Conservation (phyloP, 495 filamentous ascomycete genomes). For the Jackrogersella multiformis region DNA sequence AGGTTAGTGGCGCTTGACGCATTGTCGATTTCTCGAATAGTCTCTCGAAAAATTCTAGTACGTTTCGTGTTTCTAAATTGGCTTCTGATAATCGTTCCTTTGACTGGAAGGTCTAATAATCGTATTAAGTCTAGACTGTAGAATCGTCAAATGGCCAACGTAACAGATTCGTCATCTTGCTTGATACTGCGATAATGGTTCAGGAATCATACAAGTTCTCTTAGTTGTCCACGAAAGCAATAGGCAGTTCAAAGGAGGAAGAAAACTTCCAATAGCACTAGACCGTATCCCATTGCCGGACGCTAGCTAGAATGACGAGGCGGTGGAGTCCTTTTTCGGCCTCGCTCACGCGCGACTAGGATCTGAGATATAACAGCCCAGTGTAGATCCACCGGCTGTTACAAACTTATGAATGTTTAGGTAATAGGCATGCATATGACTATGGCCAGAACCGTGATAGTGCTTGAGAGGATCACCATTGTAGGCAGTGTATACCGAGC, state of each 20-base stretch:
- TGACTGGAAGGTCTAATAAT: not conserved
- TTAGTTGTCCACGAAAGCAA: constrained; percentile 9
- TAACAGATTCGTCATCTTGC: constrained; percentile 12
- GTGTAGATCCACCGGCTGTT: constrained; percentile 34
- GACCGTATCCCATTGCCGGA: constrained; percentile 36
- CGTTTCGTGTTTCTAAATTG: not conserved
- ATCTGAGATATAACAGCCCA: constrained; percentile 41
- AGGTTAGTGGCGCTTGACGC: constrained; percentile 19
- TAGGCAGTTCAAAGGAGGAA: constrained; percentile 8
- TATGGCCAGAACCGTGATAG: constrained; percentile 11
- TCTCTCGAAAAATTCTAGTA: constrained; percentile 10
- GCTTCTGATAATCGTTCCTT: constrained; percentile 2
- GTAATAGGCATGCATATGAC: constrained; percentile 4
- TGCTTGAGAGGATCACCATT: constrained; percentile 14
- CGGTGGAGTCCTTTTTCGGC: constrained; percentile 34
- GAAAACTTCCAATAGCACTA: constrained; percentile 23
- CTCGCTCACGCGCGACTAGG: constrained; percentile 35
- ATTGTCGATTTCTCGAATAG: constrained; percentile 9
- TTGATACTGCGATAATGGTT: not conserved
- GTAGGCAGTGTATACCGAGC: constrained; percentile 2
- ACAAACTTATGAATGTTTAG: constrained; percentile 22
- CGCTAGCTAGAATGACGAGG: constrained; percentile 36
- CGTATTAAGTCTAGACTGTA: constrained; percentile 8
- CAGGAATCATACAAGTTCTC: not conserved
- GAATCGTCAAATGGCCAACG: not conserved